These are phyloP conservation scores for Termitomyces bulborhizus DNA, from an alignment of 768 basidiomycete genomes.

Conservation along the genomic window DNA sequence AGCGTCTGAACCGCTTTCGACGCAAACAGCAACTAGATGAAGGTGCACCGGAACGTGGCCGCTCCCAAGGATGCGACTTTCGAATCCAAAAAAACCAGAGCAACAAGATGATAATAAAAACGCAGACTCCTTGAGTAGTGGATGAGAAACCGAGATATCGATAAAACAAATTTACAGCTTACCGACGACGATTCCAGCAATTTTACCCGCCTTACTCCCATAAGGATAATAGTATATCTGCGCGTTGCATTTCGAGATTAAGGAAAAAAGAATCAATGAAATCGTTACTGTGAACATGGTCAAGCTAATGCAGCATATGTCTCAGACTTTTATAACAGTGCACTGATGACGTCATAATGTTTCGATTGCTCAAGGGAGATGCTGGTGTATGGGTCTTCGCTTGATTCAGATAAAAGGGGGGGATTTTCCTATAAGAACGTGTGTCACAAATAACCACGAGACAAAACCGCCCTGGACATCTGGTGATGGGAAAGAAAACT, in stretches of 20 bases:
- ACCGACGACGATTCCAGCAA: neutral
- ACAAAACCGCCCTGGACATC: too few species aligned
- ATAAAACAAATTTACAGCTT: neutral
- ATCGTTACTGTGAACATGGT: neutral
- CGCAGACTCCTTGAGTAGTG: neutral
- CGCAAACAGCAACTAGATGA: neutral
- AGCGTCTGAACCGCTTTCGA: neutral
- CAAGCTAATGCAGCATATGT: neutral
- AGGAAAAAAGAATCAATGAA: neutral
- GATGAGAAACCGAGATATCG: neutral
- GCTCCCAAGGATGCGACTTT: neutral
- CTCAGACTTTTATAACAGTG: neutral
- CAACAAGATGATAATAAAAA: neutral
- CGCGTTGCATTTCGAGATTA: neutral
- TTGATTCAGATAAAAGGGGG: too few species aligned
- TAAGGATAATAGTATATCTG: neutral
- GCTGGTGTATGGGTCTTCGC: too few species aligned
- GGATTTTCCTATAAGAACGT: too few species aligned
- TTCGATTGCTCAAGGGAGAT: too few species aligned
- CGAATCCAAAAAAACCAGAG: neutral
- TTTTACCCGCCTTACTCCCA: neutral
- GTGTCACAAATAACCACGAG: too few species aligned
- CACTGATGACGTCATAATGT: neutral
- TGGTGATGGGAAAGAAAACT: too few species aligned
- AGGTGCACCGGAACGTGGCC: neutral